phyloP scores from a whole-genome alignment of 768 basidiomycete genomes.

The Calocera viscosa region DNA sequence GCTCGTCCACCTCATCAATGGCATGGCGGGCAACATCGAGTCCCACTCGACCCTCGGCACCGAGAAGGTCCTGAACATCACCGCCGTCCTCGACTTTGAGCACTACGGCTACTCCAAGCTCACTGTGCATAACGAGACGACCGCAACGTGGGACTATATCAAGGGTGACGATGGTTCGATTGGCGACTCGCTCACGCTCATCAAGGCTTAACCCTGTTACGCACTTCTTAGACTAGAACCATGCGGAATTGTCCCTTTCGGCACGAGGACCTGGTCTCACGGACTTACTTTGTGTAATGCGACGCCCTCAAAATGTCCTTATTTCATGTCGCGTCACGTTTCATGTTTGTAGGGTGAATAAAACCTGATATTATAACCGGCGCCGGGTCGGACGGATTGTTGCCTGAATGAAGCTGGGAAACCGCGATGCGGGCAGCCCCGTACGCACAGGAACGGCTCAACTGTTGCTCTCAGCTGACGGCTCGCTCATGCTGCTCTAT shows the following conservation, averaged over 20 bases:
- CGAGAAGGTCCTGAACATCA: conserved; percentile 13
- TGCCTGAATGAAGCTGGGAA: too few species aligned
- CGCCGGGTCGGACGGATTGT: too few species aligned
- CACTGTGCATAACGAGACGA: conserved; percentile 17
- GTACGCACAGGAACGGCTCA: too few species aligned
- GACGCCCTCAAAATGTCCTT: neutral
- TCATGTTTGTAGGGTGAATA: neutral
- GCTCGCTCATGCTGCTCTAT: too few species aligned
- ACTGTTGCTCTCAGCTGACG: too few species aligned
- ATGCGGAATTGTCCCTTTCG: neutral
- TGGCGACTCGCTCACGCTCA: conserved; percentile 12
- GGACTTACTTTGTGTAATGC: neutral
- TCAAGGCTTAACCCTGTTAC: conserved; percentile 10
- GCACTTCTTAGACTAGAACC: neutral
- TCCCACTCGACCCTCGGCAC: conserved; percentile 9
- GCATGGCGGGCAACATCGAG: conserved; percentile 13
- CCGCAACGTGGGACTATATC: conserved; percentile 16
- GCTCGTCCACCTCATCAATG: conserved; percentile 16
- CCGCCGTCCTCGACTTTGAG: conserved; percentile 14
- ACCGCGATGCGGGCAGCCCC: too few species aligned
- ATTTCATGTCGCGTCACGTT: neutral
- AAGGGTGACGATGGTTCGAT: conserved; percentile 13
- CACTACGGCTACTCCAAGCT: conserved; percentile 18
- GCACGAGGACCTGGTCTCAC: neutral
- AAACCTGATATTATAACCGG: neutral